Conservation (phyloP, 148 eudicot genomes). For the Diospyros kaki region DNA sequence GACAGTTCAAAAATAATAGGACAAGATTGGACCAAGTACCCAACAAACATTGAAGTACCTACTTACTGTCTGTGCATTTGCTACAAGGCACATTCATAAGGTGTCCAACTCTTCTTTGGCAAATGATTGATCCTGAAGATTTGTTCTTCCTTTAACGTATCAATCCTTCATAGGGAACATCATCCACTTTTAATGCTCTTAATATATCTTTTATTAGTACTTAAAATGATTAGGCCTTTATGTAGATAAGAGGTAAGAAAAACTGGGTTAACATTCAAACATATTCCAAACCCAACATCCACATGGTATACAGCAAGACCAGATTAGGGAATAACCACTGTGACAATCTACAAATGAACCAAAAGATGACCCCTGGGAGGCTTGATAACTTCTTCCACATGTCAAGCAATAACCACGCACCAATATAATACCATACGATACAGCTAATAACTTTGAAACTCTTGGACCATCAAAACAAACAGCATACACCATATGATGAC, state of each 20-base stretch:
- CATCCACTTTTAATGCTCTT: neutral
- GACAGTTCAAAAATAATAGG: too few species aligned
- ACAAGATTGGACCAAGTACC: too few species aligned
- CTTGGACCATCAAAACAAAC: neutral
- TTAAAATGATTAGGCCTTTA: neutral
- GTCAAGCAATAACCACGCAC: neutral
- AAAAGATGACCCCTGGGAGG: too few species aligned
- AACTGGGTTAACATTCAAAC: neutral
- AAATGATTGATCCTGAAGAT: neutral
- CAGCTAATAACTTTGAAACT: neutral
- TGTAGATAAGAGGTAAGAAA: neutral
- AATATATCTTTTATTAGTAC: too few species aligned
- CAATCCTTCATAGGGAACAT: neutral
- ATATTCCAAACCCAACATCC: neutral
- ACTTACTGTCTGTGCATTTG: too few species aligned
- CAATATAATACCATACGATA: neutral
- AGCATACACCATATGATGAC: neutral
- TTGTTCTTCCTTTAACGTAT: neutral
- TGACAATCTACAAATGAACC: too few species aligned
- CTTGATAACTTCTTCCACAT: neutral
- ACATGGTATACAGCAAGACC: slow-evolving; percentile 8
- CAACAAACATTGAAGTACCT: too few species aligned
- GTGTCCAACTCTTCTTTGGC: neutral
- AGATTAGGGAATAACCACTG: neutral
- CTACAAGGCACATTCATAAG: too few species aligned